Conservation (phyloP, 805 yeast species). For the Metschnikowia colocasiae region DNA sequence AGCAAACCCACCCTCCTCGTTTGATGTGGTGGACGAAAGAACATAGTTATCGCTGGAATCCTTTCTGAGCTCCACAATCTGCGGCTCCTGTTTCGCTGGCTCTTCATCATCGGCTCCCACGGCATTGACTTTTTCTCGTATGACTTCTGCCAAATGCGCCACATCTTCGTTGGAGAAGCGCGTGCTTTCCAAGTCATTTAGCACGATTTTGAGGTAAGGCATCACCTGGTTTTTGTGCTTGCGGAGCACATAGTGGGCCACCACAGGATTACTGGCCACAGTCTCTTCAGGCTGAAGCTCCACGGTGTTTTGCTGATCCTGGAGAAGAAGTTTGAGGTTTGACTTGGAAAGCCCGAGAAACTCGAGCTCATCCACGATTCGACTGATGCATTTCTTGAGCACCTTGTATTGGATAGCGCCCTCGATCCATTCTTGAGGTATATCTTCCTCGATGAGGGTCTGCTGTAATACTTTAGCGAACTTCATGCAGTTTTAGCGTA, state of each 20-base stretch:
- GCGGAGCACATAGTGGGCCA: conserved; percentile 41
- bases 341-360: conserved; percentile 54
- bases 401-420: conserved; percentile 71
- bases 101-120: conserved; percentile 23
- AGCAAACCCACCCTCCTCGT: conserved; percentile 1
- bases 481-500: conserved; percentile 46
- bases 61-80: conserved; percentile 29
- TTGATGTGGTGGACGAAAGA: conserved; percentile 26
- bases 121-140: conserved; percentile 26
- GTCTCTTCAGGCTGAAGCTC: conserved; percentile 35
- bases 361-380: conserved; percentile 61
- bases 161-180: conserved; percentile 30
- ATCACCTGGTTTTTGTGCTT: conserved; percentile 28
- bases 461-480: conserved; percentile 71
- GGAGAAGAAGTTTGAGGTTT: conserved; percentile 35
- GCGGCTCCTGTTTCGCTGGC: conserved; percentile 4
- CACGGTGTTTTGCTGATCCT: conserved; percentile 26
- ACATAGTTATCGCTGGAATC: conserved; percentile 25
- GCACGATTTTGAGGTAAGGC: conserved; percentile 38
- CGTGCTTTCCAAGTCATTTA: conserved; percentile 28
- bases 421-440: conserved; percentile 66
- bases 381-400: conserved; percentile 61
- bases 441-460: conserved; percentile 52
- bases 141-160: conserved; percentile 26
- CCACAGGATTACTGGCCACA: conserved; percentile 34